These are phyloP conservation scores for Phellopilus nigrolimitatus DNA, from an alignment of 1,284 basidiomycete genomes.

Conservation along the genomic window DNA sequence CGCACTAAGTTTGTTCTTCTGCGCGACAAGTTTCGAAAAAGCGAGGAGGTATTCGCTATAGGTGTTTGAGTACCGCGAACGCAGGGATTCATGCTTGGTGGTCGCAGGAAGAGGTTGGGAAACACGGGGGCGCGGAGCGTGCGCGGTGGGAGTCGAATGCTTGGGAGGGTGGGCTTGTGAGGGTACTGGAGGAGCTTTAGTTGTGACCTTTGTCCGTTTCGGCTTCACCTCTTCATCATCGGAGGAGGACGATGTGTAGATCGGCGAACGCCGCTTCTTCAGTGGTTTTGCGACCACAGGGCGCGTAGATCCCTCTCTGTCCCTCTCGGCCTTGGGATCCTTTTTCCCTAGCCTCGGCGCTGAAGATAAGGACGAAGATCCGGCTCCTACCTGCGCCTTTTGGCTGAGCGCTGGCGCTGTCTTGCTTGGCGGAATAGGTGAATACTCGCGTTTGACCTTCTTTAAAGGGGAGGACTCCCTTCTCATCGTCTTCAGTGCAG, in stretches of 20 bases:
- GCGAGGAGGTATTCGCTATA: slow-evolving; percentile 47
- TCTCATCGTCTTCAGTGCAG: slow-evolving; percentile 17
- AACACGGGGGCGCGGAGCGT: background rate
- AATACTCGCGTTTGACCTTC: slow-evolving; percentile 35
- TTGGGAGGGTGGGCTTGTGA: background rate
- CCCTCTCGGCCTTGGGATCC: background rate
- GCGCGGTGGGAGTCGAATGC: background rate
- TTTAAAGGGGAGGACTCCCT: slow-evolving; percentile 16
- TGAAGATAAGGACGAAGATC: background rate
- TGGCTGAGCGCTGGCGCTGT: slow-evolving; percentile 21
- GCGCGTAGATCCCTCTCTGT: slow-evolving; percentile 19
- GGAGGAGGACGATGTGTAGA: slow-evolving; percentile 54
- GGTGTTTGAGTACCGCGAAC: slow-evolving; percentile 44
- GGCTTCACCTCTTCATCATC: slow-evolving; percentile 40
- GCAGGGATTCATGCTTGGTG: slow-evolving; percentile 44
- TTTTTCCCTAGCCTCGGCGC: background rate
- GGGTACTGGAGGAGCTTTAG: slow-evolving; percentile 22
- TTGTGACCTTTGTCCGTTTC: slow-evolving; percentile 9
- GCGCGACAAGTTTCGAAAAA: slow-evolving; percentile 41
- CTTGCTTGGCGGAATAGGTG: slow-evolving; percentile 25
- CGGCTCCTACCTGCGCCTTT: background rate
- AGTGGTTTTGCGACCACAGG: slow-evolving; percentile 20
- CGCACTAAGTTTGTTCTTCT: slow-evolving; percentile 44
- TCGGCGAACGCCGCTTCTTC: slow-evolving; percentile 40
- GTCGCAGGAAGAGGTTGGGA: slow-evolving; percentile 33